Base-by-base conservation (phyloP, 2,329 filamentous ascomycete species). In the Venturia carpophila region DNA sequence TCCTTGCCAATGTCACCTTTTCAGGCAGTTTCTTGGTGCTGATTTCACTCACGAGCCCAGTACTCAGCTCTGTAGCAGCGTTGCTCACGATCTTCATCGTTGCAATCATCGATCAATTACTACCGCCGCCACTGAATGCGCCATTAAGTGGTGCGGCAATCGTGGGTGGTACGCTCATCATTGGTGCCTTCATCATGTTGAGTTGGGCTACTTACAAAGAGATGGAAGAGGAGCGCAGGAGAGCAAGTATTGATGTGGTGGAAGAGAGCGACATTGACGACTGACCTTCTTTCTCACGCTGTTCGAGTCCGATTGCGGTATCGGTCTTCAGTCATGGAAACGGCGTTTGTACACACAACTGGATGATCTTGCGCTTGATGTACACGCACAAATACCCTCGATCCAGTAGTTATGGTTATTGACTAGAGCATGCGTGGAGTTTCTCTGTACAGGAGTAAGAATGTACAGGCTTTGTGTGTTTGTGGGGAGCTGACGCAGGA, bases 71-170 rank as follows among this genome's bases (percentile, higher is more conserved):
- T 21, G 94, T 99, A 13, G 94, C 94, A 0, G 91, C 93, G 2
- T 84, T 99, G 7, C 81, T 99, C 60, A 99, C 94, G 27, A 99
- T 99, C 69, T 97, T 99, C 81, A 85, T 97, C 67, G 94, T 99
- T 7, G 94, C 93, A 0, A 80, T 97, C 39, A 90, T 90, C 65
- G 94, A 99, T 76, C 95, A 94, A 86, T 74, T 92, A 65, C 80
- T 92, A 55, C 95, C 91, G 0, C 78, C 78, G 5, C 80, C 80
- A 2, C 72, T 82, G n/a, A 91, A 93, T 62, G 82, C 88, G 70
- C 85, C 89, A 0, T 80, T 96, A 24, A 89, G 87, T 63, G 78
- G 82, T 4, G 89, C 92, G 0, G 90, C 93, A 3, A 81, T 97
- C 15, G 72, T 85, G 0, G 94, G 94, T n/a, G 93, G 94, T 0